Evolutionary conservation across 1,284 basidiomycete genomes (phyloP).

Genomic region (Cryptococcus maquisensis): DNA sequence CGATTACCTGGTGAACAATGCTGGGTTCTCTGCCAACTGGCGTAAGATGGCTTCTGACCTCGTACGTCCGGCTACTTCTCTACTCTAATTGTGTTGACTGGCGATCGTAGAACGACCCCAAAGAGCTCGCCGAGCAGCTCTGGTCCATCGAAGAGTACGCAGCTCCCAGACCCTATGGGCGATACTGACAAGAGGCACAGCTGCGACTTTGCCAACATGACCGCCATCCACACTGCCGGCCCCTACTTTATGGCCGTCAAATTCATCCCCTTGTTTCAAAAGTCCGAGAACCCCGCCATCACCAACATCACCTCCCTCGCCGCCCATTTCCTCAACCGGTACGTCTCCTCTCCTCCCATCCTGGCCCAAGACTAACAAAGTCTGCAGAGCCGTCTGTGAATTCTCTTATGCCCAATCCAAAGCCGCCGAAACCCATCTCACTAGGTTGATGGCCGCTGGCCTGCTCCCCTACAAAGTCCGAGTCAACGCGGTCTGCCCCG

Average conservation of each 20-base stretch:
- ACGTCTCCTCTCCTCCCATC: not conserved
- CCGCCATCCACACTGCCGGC: constrained; percentile 27
- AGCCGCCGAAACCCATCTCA: constrained; percentile 32
- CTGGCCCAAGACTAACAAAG: not conserved
- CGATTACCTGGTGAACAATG: constrained; percentile 34
- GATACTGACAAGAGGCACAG: constrained; percentile 3
- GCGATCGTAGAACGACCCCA: constrained; percentile 10
- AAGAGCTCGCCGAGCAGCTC: constrained; percentile 20
- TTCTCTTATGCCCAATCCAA: constrained; percentile 35
- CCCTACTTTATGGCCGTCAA: constrained; percentile 32
- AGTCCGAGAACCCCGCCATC: constrained; percentile 23
- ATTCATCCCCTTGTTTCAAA: constrained; percentile 28
- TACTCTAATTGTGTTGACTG: not conserved
- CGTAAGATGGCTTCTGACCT: constrained; percentile 5
- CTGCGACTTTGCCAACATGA: constrained; percentile 32
- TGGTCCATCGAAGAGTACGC: constrained; percentile 35
- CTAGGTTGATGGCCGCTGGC: constrained; percentile 27
- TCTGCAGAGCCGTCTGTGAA: constrained; percentile 23
- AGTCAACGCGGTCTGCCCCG: constrained; percentile 29
- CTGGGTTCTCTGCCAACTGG: constrained; percentile 29
- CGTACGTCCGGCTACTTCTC: constrained; percentile 7
- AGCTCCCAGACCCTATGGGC: not conserved
- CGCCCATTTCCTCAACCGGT: constrained; percentile 27
- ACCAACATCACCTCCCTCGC: constrained; percentile 34
- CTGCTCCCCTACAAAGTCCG: constrained; percentile 29